Evolutionary conservation across 148 eudicot genomes (phyloP).

Genomic region (Selenicereus undatus): DNA sequence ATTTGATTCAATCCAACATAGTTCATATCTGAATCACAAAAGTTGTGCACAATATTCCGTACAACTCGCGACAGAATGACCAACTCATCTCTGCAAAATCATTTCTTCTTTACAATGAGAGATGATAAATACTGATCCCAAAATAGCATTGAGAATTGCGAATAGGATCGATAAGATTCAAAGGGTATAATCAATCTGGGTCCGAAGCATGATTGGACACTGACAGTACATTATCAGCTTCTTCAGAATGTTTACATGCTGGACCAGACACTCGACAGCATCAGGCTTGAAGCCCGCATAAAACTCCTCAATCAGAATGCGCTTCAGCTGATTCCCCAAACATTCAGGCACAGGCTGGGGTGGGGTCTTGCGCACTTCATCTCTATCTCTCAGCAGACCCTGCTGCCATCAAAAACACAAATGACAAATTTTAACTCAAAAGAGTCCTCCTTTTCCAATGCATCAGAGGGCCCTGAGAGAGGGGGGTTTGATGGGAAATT

Average conservation of each 20-base stretch:
- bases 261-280: constrained; percentile 12
- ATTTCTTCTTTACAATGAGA: neutral
- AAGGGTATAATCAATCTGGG: constrained; percentile 16
- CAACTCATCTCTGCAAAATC: neutral
- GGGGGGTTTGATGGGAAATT: neutral
- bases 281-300: constrained; percentile 25
- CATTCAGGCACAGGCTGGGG: constrained; percentile 14
- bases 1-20: neutral
- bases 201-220: constrained; percentile 22
- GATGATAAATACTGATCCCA: neutral
- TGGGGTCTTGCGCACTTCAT: constrained; percentile 17
- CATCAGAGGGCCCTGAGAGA: neutral
- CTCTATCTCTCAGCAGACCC: constrained; percentile 11
- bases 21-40: neutral
- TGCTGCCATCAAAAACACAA: constrained; percentile 3
- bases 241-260: constrained; percentile 23
- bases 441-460: neutral
- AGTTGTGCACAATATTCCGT: neutral
- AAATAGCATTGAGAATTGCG: neutral
- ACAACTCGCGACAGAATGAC: neutral
- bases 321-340: constrained; percentile 15
- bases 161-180: neutral
- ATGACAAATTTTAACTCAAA: neutral
- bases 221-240: constrained; percentile 23
- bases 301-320: constrained; percentile 12